Base-by-base conservation (phyloP, 768 basidiomycete species). In the Xanthoconium stramineum region DNA sequence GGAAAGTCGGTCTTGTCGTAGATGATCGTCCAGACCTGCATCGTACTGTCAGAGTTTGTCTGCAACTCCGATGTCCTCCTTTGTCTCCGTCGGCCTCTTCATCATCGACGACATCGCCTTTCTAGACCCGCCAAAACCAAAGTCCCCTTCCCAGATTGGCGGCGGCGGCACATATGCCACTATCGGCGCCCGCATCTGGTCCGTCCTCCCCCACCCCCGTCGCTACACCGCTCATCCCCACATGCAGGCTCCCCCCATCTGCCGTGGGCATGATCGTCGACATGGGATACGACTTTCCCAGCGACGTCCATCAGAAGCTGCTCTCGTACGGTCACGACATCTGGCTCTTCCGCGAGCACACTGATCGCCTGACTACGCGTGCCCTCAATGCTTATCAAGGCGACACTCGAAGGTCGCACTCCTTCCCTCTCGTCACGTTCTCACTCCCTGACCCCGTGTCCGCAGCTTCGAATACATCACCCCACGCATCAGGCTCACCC, bases 181-280 rank as follows among this genome's bases (percentile, higher is more conserved):
- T 40, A 78, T 96, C 43, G 94, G 91, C 3, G 85, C 91, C 28
- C 81, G 94, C 46, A 83, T 94, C 67, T 95, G 91, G 89, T 88
- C 56, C 46, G 57, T 30, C 48, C 24, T 3, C 6, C 32, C 32
- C 13, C 19, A 1, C 10, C 7, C 20, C 17, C 38, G 14, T 20
- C 0, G 12, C 15, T 15, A 0, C 38, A 2, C 17, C 15, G 11
- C 48, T 55, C 30, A 50, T 19, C 14, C 42, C 11, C 20, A 29
- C 17, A 11, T 32, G 35, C 65, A 91, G 90, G 91, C 76, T 94
- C 20, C 77, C 85, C 0, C 69, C 89, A 1, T 64, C 77, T 29
- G 66, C 77, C 50, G 68, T 94, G 33, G 90, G 90, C 17, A 93
- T 94, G 91, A 80, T 96, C 52, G 73, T 97, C 43, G 93, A 96